Conservation (phyloP, 2,329 filamentous ascomycete species). For the Hansfordia pulvinata region DNA sequence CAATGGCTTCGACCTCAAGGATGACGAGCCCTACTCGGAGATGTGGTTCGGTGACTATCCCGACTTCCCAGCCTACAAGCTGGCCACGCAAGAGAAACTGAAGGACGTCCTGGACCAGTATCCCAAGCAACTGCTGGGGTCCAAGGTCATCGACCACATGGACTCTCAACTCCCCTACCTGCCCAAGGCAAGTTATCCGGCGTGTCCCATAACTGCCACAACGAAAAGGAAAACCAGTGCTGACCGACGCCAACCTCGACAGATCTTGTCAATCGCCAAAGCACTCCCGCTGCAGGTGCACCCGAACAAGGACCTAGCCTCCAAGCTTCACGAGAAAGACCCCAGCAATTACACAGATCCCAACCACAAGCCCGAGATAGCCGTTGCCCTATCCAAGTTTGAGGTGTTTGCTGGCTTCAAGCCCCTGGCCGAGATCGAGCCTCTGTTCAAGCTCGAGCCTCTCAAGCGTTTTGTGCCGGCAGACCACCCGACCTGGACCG, state of each 20-base stretch:
- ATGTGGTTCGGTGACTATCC: slow-evolving; percentile 74
- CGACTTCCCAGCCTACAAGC: slow-evolving; percentile 49
- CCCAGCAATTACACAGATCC: slow-evolving; percentile 54
- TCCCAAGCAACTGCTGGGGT: slow-evolving; percentile 49
- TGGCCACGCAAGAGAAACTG: slow-evolving; percentile 48
- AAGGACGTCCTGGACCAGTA: slow-evolving; percentile 49
- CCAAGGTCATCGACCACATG: slow-evolving; percentile 44
- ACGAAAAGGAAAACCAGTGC: neutral
- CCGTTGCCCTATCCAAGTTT: slow-evolving; percentile 56
- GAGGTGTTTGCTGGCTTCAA: slow-evolving; percentile 70
- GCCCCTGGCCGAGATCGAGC: slow-evolving; percentile 43
- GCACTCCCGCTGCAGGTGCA: slow-evolving; percentile 65
- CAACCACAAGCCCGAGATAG: slow-evolving; percentile 74
- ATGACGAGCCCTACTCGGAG: slow-evolving; percentile 47
- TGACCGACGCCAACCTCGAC: slow-evolving; percentile 3
- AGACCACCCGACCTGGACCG: slow-evolving; percentile 31
- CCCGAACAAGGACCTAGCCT: slow-evolving; percentile 54
- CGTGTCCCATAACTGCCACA: neutral
- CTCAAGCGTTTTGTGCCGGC: slow-evolving; percentile 38
- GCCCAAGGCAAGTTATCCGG: slow-evolving; percentile 40
- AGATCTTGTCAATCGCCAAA: slow-evolving; percentile 62
- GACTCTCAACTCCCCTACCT: slow-evolving; percentile 57
- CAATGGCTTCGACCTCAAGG: slow-evolving; percentile 48
- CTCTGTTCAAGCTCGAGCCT: slow-evolving; percentile 41
- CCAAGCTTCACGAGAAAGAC: slow-evolving; percentile 47